Evolutionary conservation across 208 protist genomes (phyloP).

Genomic region (Leishmania mexicana): DNA sequence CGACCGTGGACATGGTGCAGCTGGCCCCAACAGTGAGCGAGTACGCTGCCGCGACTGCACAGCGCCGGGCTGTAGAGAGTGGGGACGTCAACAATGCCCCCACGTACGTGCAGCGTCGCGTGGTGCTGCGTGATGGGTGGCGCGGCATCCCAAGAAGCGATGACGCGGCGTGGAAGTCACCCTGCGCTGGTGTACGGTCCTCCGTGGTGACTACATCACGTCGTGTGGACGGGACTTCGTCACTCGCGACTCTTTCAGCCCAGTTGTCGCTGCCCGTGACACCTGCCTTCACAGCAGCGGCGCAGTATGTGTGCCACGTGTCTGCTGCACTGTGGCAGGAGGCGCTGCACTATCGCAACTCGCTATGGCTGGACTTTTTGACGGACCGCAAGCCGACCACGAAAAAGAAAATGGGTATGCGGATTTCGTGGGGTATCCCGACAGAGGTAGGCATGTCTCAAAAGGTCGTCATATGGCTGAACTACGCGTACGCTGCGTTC

Average conservation of each 20-base stretch:
- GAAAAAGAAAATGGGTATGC: conserved; percentile 23
- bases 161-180: not conserved
- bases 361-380: conserved; percentile 28
- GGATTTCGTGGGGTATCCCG: conserved; percentile 30
- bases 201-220: not conserved
- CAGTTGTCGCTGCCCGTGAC: conserved; percentile 1
- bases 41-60: not conserved
- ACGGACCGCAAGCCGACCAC: conserved; percentile 29
- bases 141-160: not conserved
- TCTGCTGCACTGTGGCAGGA: too few species aligned
- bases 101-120: not conserved
- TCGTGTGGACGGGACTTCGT: not conserved
- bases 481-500: conserved; percentile 5
- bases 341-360: not conserved
- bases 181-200: not conserved
- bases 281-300: not conserved
- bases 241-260: not conserved
- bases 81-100: not conserved
- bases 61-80: not conserved
- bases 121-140: not conserved
- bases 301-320: too few species aligned
- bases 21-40: not conserved
- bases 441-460: conserved; percentile 38
- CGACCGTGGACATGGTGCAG: conserved; percentile 5
- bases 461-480: conserved; percentile 40